These are phyloP conservation scores for Clonostachys rosea DNA, from an alignment of 2,329 filamentous ascomycete species.

Conservation along the genomic window DNA sequence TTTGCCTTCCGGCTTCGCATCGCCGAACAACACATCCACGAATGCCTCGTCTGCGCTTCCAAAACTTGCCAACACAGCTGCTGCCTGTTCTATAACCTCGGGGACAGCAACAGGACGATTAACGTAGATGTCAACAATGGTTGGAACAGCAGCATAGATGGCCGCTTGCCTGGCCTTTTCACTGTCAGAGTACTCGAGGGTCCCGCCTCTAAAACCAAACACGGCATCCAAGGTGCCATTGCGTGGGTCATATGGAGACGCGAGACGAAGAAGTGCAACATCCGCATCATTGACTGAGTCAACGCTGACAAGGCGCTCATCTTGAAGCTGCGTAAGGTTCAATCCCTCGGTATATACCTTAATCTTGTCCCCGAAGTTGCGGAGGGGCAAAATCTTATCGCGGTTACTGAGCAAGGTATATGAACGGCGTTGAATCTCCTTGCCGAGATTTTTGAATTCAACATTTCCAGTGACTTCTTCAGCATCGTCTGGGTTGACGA, in stretches of 20 bases:
- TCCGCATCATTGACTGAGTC: conserved; percentile 28
- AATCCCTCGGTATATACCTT: conserved; percentile 13
- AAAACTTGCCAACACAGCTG: conserved; percentile 30
- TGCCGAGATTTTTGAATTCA: conserved; percentile 26
- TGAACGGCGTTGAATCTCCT: conserved; percentile 16
- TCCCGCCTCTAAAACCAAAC: conserved; percentile 24
- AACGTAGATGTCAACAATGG: conserved; percentile 34
- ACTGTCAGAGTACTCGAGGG: conserved; percentile 25
- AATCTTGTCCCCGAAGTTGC: conserved; percentile 1
- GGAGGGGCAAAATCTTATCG: conserved; percentile 9
- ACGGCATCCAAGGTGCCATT: conserved; percentile 19
- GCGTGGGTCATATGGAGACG: conserved; percentile 19
- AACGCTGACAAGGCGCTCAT: conserved; percentile 18
- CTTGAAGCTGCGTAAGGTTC: conserved; percentile 7
- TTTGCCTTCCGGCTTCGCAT: conserved; percentile 12
- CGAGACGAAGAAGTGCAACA: conserved; percentile 29
- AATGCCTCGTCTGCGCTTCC: conserved; percentile 30
- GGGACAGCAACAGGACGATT: conserved; percentile 34
- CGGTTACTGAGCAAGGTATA: conserved; percentile 17
- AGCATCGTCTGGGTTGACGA: conserved; percentile 37
- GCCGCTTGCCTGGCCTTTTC: conserved; percentile 13
- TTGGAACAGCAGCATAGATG: conserved; percentile 28
- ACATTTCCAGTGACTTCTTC: conserved; percentile 33
- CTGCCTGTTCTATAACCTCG: conserved; percentile 28
- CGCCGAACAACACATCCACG: conserved; percentile 33